Base-by-base conservation (phyloP, 805 yeast species). In the Wickerhamomyces hampshirensis region DNA sequence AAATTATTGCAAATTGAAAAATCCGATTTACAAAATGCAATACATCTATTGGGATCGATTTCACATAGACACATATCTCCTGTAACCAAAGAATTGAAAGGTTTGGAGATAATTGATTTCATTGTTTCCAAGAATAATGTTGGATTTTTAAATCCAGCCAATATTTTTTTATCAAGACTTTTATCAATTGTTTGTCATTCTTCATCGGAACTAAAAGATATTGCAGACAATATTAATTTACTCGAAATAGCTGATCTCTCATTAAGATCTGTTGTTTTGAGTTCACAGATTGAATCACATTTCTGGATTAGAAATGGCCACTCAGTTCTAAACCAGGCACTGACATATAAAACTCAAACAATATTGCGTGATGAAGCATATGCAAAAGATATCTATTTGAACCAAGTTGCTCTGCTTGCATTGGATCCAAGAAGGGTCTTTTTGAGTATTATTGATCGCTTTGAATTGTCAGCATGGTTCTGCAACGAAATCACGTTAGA, bases 291-390 rank as follows among this genome's bases (percentile, higher is more conserved):
- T 3, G 70, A 69, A 23, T 61, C 73, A 2, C 84, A 84, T 1
- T 75, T 73, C 42, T 83, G 93, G 93, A 71, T 83, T 3, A 70
- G 91, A 59, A 83, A 83, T 50, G 93, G 93, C 15, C 51, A 63
- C 35, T 66, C 73, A 5, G 73, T 69, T 2, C 56, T 75, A 4
- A 65, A 70, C 29, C 77, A 76, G 44, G 71, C 78, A 0, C 53
- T 69, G 1, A 58, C 70, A 12, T 77, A 78, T 43, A 62, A 62
- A 37, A 70, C 66, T n/a, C 48, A 31, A 24, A 41, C 37, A 4
- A 60, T 6, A 43, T 55, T 4, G 62, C 69, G 51, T 55, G 68
- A 3, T 72, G 71, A 39, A 45, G 40, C 14, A 65, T 88, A 19
- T 88, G 74, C 50, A 37, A 69, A 89, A 42, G 98, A 93, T 51